These are phyloP conservation scores for Mycena belliarum DNA, from an alignment of 768 basidiomycete species.

Conservation along the genomic window DNA sequence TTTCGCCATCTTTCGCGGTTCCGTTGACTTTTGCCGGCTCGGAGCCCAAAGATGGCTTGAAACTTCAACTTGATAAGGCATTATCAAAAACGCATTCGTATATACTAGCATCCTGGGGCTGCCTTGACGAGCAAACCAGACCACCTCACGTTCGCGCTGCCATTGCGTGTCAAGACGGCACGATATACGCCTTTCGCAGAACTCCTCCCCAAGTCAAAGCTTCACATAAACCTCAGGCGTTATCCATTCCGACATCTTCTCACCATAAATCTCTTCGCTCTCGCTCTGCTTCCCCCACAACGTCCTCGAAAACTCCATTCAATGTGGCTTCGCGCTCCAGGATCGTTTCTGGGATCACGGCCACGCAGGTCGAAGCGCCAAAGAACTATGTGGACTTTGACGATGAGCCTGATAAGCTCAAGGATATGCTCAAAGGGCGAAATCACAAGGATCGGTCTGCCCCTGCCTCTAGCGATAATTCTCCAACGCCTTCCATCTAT, in stretches of 20 bases:
- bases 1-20: slow-evolving; percentile 25
- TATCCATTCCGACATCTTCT: slow-evolving; percentile 18
- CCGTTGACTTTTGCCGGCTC: slow-evolving; percentile 36
- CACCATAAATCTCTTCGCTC: slow-evolving; percentile 25
- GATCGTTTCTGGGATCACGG: slow-evolving; percentile 71
- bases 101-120: slow-evolving; percentile 31
- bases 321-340: slow-evolving; percentile 56
- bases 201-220: slow-evolving; percentile 20
- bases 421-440: slow-evolving; percentile 66
- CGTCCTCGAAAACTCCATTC: slow-evolving; percentile 51
- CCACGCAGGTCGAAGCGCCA: slow-evolving; percentile 72
- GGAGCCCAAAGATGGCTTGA: slow-evolving; percentile 11
- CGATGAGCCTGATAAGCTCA: slow-evolving; percentile 75
- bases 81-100: slow-evolving; percentile 33
- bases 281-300: slow-evolving; percentile 38
- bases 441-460: slow-evolving; percentile 40
- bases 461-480: slow-evolving; percentile 10
- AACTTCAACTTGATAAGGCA: slow-evolving; percentile 31
- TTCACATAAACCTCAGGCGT: slow-evolving; percentile 15
- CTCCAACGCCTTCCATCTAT: slow-evolving; percentile 13
- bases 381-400: slow-evolving; percentile 83
- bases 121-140: slow-evolving; percentile 3
- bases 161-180: slow-evolving; percentile 46
- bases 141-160: slow-evolving; percentile 29
- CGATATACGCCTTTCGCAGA: slow-evolving; percentile 42